Evolutionary conservation across 2,329 filamentous ascomycete genomes (phyloP).

Genomic region (Biscogniauxia sp.): DNA sequence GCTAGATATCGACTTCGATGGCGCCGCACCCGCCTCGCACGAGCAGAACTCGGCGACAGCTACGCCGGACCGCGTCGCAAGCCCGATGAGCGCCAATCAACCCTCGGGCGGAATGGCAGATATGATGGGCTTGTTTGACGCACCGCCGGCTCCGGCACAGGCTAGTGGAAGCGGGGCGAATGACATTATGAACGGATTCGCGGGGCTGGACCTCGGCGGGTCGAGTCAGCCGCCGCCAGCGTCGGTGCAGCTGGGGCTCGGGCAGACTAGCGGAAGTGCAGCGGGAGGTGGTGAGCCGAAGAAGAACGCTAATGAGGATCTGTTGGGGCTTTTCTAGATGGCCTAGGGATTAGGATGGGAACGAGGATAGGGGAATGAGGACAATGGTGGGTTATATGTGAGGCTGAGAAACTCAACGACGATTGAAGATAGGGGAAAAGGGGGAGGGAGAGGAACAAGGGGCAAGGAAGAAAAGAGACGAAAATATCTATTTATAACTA

Average conservation of each 20-base stretch:
- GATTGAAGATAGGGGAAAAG: neutral
- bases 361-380: neutral
- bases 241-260: constrained; percentile 52
- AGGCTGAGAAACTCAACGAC: too few relatives aligned
- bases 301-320: constrained; percentile 54
- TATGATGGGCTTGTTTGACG: constrained; percentile 70
- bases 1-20: constrained; percentile 94
- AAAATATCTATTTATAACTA: neutral
- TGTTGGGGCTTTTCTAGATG: constrained; percentile 55
- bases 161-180: constrained; percentile 42
- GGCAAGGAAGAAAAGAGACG: neutral
- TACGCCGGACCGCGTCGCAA: constrained; percentile 68
- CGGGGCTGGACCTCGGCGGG: constrained; percentile 71
- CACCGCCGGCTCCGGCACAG: constrained; percentile 45
- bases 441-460: neutral
- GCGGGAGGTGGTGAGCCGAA: constrained; percentile 28
- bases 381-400: too few relatives aligned
- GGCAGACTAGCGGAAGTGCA: constrained; percentile 18
- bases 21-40: constrained; percentile 83
- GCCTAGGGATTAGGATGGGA: neutral
- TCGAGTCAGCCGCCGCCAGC: constrained; percentile 63
- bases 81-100: constrained; percentile 47
- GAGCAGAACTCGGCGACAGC: constrained; percentile 54
- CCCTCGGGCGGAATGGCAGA: constrained; percentile 54
- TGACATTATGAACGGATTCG: constrained; percentile 89